Evolutionary conservation across 129 eudicot species (phyloP), one percentile per base, ranked within the genome.

Genomic region (Helianthus tuberosus): DNA sequence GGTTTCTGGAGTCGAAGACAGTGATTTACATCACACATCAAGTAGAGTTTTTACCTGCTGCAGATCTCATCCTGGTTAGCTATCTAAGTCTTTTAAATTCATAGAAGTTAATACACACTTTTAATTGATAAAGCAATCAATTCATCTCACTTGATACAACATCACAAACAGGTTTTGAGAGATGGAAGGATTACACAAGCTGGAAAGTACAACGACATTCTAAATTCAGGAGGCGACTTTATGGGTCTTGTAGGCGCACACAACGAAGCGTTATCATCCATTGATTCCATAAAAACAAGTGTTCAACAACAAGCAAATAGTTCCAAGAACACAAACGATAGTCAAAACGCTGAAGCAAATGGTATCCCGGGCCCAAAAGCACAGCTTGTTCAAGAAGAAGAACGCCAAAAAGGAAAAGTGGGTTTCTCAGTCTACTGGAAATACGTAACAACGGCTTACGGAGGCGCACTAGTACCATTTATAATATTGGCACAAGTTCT

Each of bases 341-440:
- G 46, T 38, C 75, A 79, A 70, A 76, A 70, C 38, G 78, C 63
- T 48, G 72, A 84, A 81, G 13, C 46, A 10, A 87, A 83, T 66
- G 81, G 68, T 61, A 32, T 15, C 4, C 1, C 1, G 5, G 13
- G 14, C 47, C 49, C 64, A 6, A 86, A 86, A 53, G 87, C 75
- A 67, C 98, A 93, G 69, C 89, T 93, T 43, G 93, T 93, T 27
- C 86, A 93, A 76, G 93, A 90, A 77, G 98, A 93, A 88, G 97
- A 90, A 75, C 71, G 98, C 74, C 89, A 79, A 75, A 93, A 90
- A 67, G 98, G 98, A 23, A 81, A 67, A 23, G 91, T 93, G 47
- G 88, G 91, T n/a, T 74, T 86, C 60, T 72, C 81, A 11, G 87
- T 83, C 32, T 93, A 93, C 83, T 88, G 96, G 88, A 94, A 94